Percentiles rank a stretch among this genome's conserved stretches.
Conservation (phyloP, 1,284 basidiomycete genomes). For the Papiliotrema laurentii region DNA sequence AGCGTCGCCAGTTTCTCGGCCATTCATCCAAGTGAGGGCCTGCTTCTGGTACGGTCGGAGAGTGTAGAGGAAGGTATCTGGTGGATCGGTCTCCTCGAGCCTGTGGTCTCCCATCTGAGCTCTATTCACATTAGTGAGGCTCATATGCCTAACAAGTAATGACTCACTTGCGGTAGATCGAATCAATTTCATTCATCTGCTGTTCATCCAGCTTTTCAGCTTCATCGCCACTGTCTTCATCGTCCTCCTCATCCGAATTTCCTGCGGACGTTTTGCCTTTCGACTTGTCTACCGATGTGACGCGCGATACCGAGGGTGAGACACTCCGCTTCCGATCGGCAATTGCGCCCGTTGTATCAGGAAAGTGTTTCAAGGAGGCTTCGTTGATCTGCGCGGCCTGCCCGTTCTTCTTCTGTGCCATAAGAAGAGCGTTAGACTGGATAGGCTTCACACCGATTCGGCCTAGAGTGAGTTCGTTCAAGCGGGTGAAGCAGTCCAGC, state of each 20-base stretch:
- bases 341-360: conserved; percentile 1
- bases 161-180: conserved; percentile 72
- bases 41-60: conserved; percentile 92
- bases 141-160: not conserved
- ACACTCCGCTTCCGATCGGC: conserved; percentile 14
- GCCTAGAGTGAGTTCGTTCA: too few relatives aligned
- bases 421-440: conserved; percentile 38
- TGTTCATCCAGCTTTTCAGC: conserved; percentile 70
- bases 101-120: conserved; percentile 74
- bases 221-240: conserved; percentile 53
- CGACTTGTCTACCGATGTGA: conserved; percentile 16
- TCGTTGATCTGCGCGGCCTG: conserved; percentile 32
- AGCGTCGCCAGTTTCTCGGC: conserved; percentile 68
- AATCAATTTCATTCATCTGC: conserved; percentile 58
- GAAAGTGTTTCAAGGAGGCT: conserved; percentile 31
- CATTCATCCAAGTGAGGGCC: conserved; percentile 90
- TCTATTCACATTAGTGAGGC: conserved; percentile 49
- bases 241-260: conserved; percentile 55
- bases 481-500: not conserved
- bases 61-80: conserved; percentile 69
- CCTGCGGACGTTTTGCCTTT: conserved; percentile 31
- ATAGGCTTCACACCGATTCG: conserved; percentile 45
- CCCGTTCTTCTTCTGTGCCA: conserved; percentile 43
- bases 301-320: conserved; percentile 25
- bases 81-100: conserved; percentile 77